Conservation (phyloP, 257 asterid species). For the Schizonepeta tenuifolia region DNA sequence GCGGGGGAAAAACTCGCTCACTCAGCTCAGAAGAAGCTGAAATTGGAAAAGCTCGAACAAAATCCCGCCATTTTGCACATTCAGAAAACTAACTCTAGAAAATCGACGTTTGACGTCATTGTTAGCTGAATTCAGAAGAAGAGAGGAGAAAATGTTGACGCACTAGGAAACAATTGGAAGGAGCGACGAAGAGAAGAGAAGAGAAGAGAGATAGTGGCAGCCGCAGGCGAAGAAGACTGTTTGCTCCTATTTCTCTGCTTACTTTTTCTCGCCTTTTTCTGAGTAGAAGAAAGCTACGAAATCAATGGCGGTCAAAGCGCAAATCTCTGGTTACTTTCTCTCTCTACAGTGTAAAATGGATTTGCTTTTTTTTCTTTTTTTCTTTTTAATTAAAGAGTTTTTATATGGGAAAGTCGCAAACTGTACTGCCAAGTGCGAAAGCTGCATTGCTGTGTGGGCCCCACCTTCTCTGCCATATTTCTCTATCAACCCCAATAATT, state of each 20-base stretch:
- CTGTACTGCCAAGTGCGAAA: constrained; percentile 46
- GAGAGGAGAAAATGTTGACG: background rate
- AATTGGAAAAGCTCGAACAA: constrained; percentile 19
- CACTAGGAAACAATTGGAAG: background rate
- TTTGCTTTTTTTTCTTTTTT: constrained; percentile 13
- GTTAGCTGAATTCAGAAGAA: constrained; percentile 7
- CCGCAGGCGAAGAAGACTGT: background rate
- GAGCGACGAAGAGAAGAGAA: background rate
- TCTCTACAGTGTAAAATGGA: constrained; percentile 42
- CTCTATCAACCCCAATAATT: constrained; percentile 38
- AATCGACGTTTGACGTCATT: background rate
- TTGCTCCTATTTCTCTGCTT: background rate
- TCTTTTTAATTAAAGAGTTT: background rate
- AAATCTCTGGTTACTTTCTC: constrained; percentile 30
- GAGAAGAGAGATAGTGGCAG: constrained; percentile 2
- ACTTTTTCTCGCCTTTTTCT: background rate
- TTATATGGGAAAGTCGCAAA: constrained; percentile 23
- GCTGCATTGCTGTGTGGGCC: constrained; percentile 55
- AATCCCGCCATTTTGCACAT: constrained; percentile 12
- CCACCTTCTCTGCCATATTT: constrained; percentile 29
- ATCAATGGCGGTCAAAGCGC: constrained; percentile 53
- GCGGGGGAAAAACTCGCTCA: constrained; percentile 3
- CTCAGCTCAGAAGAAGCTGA: constrained; percentile 4
- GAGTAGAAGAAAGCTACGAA: constrained; percentile 16
- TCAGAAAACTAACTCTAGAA: background rate